Conservation (phyloP, 2,329 filamentous ascomycete species). For the Eutypa lata region DNA sequence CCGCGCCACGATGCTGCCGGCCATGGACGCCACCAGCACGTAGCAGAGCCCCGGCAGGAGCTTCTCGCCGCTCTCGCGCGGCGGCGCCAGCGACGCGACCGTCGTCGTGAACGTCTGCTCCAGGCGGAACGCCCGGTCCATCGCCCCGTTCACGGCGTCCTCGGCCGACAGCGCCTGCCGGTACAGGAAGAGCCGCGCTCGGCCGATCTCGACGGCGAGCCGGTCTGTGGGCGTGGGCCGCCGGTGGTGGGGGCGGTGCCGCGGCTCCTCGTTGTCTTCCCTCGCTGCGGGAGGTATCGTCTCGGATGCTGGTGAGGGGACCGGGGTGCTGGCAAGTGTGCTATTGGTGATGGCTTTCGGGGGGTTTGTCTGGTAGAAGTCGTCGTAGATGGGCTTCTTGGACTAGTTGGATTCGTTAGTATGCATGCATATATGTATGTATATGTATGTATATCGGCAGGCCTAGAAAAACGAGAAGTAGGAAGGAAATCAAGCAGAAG, state of each 20-base stretch:
- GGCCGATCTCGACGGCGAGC: conserved; percentile 77
- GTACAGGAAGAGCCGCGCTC: conserved; percentile 78
- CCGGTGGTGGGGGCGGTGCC: conserved; percentile 27
- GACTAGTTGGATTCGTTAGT: conserved; percentile 2
- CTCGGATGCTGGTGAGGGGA: conserved; percentile 30
- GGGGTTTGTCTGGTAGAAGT: conserved; percentile 46
- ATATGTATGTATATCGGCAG: no score
- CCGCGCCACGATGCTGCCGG: conserved; percentile 84
- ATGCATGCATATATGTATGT: no score
- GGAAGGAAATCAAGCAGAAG: neutral
- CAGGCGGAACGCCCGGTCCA: conserved; percentile 77
- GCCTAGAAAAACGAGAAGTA: no score
- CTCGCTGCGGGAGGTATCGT: conserved; percentile 24
- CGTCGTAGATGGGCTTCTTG: conserved; percentile 80
- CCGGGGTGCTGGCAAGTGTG: conserved; percentile 13
- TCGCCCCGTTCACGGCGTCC: conserved; percentile 75
- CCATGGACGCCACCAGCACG: conserved; percentile 91
- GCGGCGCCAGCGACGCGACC: conserved; percentile 81
- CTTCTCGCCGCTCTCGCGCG: conserved; percentile 80
- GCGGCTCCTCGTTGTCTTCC: conserved; percentile 14
- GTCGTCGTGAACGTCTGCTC: conserved; percentile 90
- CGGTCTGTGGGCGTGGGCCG: conserved; percentile 83
- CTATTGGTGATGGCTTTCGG: conserved; percentile 10
- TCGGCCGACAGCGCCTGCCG: conserved; percentile 70
- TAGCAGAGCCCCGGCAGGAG: conserved; percentile 89